A percentile compares a stretch with the other conserved stretches of the same genome.
phyloP scores from a whole-genome alignment of 352 stramenopile species.

The Hyaloperonospora brassicae region DNA sequence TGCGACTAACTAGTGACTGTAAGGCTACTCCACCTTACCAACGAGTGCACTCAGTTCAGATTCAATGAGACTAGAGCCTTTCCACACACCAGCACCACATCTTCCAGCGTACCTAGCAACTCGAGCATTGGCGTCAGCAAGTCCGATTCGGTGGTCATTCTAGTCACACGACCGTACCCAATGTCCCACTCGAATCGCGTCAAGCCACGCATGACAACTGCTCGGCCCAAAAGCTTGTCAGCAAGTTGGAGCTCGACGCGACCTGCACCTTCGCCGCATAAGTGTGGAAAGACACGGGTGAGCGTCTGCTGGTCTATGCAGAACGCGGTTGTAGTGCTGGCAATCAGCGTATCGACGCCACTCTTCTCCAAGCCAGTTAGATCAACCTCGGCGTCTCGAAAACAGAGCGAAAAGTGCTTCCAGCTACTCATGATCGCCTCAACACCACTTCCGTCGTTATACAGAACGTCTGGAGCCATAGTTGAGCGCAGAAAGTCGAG shows the following conservation, averaged over 20 bases:
- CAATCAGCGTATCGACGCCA: not conserved
- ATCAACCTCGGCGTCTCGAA: conserved; percentile 7
- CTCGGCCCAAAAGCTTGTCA: not conserved
- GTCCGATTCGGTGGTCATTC: too few species aligned
- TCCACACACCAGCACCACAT: too few species aligned
- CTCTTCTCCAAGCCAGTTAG: conserved; percentile 7
- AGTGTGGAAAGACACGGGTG: too few species aligned
- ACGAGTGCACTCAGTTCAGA: too few species aligned
- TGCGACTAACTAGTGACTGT: too few species aligned
- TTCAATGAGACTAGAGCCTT: too few species aligned
- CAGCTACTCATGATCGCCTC: conserved; percentile 8
- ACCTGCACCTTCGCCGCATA: too few species aligned
- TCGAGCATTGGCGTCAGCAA: too few species aligned
- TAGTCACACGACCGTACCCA: too few species aligned
- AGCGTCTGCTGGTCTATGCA: too few species aligned
- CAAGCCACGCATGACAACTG: not conserved
- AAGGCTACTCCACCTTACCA: too few species aligned
- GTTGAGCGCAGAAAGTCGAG: conserved; percentile 4
- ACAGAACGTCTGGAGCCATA: conserved; percentile 7
- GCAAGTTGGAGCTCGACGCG: not conserved
- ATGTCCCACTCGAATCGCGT: conserved; percentile 1
- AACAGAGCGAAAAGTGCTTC: conserved; percentile 12
- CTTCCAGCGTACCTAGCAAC: too few species aligned
- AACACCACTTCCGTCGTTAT: conserved; percentile 6
- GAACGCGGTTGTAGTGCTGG: not conserved